Conservation (phyloP, 2,329 filamentous ascomycete genomes). For the Curvularia verruculosa region DNA sequence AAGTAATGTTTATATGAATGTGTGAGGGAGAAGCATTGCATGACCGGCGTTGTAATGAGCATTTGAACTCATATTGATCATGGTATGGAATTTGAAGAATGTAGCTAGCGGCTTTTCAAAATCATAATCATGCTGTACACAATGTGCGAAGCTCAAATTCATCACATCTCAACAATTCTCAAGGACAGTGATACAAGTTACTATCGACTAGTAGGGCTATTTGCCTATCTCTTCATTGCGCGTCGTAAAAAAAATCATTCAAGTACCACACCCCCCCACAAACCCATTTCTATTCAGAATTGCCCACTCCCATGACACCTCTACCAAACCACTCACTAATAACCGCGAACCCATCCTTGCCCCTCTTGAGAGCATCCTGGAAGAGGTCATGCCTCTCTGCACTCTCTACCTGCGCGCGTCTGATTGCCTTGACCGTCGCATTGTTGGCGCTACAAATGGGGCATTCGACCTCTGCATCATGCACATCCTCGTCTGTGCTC, state of each 20-base stretch:
- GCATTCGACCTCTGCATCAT: slow-evolving; percentile 75
- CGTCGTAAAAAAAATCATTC: neutral
- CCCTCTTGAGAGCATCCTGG: slow-evolving; percentile 75
- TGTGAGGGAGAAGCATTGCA: slow-evolving; percentile 2
- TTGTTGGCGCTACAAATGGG: slow-evolving; percentile 85
- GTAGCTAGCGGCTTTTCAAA: neutral
- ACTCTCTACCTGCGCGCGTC: slow-evolving; percentile 83
- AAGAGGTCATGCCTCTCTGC: slow-evolving; percentile 90
- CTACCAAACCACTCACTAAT: slow-evolving; percentile 94
- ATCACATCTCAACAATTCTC: neutral
- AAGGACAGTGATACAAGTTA: neutral
- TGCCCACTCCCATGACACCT: slow-evolving; percentile 76
- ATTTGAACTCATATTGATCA: neutral
- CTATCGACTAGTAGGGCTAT: neutral
- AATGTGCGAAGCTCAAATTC: neutral
- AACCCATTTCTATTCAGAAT: slow-evolving; percentile 26
- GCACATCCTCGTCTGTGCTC: slow-evolving; percentile 65
- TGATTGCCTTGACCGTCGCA: slow-evolving; percentile 85
- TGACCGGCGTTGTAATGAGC: neutral
- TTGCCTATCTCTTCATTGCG: neutral
- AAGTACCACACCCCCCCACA: neutral
- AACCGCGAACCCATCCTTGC: slow-evolving; percentile 84
- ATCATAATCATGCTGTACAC: neutral
- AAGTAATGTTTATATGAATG: slow-evolving; percentile 7
- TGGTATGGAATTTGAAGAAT: neutral